phyloP scores from a whole-genome alignment of 2,329 filamentous ascomycete genomes.

The Pseudodiploospora longispora region DNA sequence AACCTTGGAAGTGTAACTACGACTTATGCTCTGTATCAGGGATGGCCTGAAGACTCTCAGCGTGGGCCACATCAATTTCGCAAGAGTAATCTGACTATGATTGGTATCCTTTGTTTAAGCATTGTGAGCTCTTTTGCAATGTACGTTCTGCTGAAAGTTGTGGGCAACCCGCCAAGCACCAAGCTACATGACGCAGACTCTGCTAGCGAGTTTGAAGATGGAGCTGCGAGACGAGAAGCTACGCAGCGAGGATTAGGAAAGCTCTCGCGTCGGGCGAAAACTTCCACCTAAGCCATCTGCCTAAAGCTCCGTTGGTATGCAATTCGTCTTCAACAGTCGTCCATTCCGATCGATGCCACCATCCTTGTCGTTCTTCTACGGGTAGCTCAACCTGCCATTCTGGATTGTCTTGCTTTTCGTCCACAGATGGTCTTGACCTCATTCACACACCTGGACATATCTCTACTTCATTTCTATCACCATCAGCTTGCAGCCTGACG shows the following conservation, averaged over 20 bases:
- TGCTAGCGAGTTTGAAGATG: conserved; percentile 45
- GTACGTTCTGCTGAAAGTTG: conserved; percentile 53
- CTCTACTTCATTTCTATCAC: too few relatives aligned
- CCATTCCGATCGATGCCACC: not conserved
- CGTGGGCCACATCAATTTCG: conserved; percentile 64
- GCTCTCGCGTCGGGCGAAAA: conserved; percentile 24
- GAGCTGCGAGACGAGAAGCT: conserved; percentile 50
- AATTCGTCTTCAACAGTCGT: conserved; percentile 23
- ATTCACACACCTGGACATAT: too few relatives aligned
- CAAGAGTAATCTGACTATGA: conserved; percentile 80
- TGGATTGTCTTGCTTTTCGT: conserved; percentile 8
- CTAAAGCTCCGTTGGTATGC: not conserved
- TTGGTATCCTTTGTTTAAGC: conserved; percentile 73
- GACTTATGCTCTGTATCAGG: conserved; percentile 82
- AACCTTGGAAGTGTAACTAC: conserved; percentile 82
- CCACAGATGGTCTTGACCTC: conserved; percentile 8
- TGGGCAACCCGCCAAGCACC: conserved; percentile 45
- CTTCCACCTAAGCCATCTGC: not conserved
- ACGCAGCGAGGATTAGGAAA: conserved; percentile 50
- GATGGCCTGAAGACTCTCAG: conserved; percentile 71
- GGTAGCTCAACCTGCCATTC: conserved; percentile 31
- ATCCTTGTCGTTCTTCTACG: conserved; percentile 8
- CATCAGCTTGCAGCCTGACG: too few relatives aligned
- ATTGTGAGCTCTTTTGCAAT: conserved; percentile 65
- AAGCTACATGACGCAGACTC: conserved; percentile 35